A percentile compares a stretch with the other conserved stretches of the same genome.
Evolutionary conservation across 2,329 filamentous ascomycete species (phyloP).

Genomic region (Alternaria sp.): DNA sequence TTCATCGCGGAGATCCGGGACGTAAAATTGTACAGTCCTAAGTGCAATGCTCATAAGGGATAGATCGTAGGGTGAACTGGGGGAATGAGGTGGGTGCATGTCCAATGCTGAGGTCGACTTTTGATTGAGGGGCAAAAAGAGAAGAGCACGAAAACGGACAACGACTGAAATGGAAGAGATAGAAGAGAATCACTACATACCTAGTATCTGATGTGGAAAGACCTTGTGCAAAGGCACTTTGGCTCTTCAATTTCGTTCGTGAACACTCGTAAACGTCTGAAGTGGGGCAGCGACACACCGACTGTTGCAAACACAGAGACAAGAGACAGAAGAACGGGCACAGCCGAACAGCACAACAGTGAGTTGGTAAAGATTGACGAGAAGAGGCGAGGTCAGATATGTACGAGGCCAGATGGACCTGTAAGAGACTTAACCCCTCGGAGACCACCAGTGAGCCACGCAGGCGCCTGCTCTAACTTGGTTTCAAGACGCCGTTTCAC

Average conservation of each 20-base stretch:
- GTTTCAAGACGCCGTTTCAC: conserved; percentile 51
- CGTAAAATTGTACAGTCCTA: background rate
- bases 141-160: background rate
- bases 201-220: background rate
- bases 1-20: background rate
- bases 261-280: background rate
- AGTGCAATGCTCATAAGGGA: background rate
- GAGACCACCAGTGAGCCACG: conserved; percentile 41
- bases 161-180: background rate
- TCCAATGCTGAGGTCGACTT: background rate
- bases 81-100: background rate
- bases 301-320: conserved; percentile 13
- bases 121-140: background rate
- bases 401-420: conserved; percentile 33
- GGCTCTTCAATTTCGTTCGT: conserved; percentile 1
- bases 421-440: conserved; percentile 26
- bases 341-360: conserved; percentile 12
- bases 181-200: conserved; percentile 14
- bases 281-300: conserved; percentile 17
- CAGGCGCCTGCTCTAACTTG: conserved; percentile 44
- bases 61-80: background rate
- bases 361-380: conserved; percentile 20
- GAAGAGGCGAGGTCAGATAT: conserved; percentile 32
- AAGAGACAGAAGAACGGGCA: conserved; percentile 8
- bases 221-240: conserved; percentile 1